Evolutionary conservation across 441 rosid genomes (phyloP), one percentile per base, ranked within the genome.

Genomic region (Cnidoscolus chayamansa): DNA sequence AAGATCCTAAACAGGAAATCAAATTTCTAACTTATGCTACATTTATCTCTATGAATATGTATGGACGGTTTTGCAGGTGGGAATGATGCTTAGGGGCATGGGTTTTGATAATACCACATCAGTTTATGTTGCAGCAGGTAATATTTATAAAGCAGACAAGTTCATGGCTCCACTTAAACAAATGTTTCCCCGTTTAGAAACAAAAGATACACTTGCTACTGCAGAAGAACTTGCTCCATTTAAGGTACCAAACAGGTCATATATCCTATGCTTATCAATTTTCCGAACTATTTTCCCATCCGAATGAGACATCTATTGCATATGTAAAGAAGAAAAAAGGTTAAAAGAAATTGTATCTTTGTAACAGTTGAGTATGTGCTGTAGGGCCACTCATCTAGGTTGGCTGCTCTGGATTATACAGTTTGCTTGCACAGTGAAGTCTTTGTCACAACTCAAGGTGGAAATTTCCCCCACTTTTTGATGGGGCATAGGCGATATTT

Each of bases 81-180:
- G 99, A 68, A 86, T 95, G 95, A 89, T 95, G 97, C 98, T 95
- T 69, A 88, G 99, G 77, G 99, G 98, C 70, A 95, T 95, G 98
- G 98, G 98, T 65, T 95, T 91, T 72, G 85, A 85, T 78, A 93
- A 87, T 74, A 87, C 82, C 62, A 95, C 98, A 25, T 80, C 87
- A 63, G 87, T 95, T 15, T 95, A 88, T 68, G 87, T 90, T 37
- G 97, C 98, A 64, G 96, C 99, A 0, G 99, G 99, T 72, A 87
- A 89, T 79, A 91, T 93, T 77, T 95, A 95, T 75, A 90, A 90
- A 74, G 93, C 85, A 11, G 95, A 95, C 20, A 95, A 83, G 83
- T 89, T 82, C 57, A 89, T 95, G 91, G 90, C 97, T 75, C 99
- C 96, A 59, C 90, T 95, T 35, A 90, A 80, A 75, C 86, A 88